Base-by-base conservation (phyloP, 441 rosid species). In the Gossypium trilobum region DNA sequence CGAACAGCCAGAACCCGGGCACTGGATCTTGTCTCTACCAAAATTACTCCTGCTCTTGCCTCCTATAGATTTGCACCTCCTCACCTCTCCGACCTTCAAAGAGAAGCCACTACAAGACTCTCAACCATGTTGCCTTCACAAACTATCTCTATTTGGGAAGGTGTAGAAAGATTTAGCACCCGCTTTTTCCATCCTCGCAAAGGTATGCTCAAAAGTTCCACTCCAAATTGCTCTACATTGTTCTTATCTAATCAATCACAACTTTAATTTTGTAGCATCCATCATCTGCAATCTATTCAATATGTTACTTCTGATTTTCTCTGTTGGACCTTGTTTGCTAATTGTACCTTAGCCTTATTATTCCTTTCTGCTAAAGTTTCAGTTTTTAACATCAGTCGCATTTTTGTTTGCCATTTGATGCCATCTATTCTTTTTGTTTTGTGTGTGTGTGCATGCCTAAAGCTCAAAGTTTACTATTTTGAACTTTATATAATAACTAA, bases 21-120 rank as follows among this genome's bases (percentile, higher is more conserved):
- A 44, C 23, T 77, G 50, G 73, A 75, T 48, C 33, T 83, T 78
- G 78, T 77, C 73, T 78, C 84, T 64, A 46, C 69, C 27, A 83
- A 77, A 48, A 77, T 60, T 54, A 20, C 78, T 54, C 75, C 81
- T 0, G 31, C 56, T 33, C 78, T 78, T 74, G 83, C 87, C 29
- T 89, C 86, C 91, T 82, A 72, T 46, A 64, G 51, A 61, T 10
- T 86, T 77, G 80, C 78, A 55, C 82, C 88, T 66, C 77, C 88
- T 66, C 77, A 59, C 17, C 19, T 89, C 48, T 73, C 77, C 39
- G 79, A 68, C 31, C 74, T 86, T 51, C 88, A 78, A 67, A 86
- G 82, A 69, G 88, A 87, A 75, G 81, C 88, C 62, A 71, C 65
- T 66, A 84, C 75, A 79, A 87, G 81, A 67, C 75, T 84, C 20